Evolutionary conservation across 306 rosid genomes (phyloP).

Genomic region (Begonia peltatifolia): DNA sequence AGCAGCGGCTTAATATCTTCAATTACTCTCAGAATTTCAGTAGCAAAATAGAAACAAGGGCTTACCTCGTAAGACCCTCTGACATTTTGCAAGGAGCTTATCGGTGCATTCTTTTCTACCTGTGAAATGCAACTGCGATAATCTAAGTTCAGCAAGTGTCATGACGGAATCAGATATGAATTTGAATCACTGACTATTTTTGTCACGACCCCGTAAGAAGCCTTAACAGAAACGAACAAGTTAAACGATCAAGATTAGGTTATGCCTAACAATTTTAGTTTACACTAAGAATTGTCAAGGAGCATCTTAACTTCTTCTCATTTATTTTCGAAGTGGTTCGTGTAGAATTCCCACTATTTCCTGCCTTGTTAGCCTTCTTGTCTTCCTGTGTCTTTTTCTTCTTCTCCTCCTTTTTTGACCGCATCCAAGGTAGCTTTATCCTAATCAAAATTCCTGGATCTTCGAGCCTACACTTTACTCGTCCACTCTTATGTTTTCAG

Average conservation of each 20-base stretch:
- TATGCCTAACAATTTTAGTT: no score
- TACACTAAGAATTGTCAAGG: neutral
- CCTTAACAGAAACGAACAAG: no score
- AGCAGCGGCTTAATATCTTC: neutral
- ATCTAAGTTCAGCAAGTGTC: neutral
- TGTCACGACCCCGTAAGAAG: no score
- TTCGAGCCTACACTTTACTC: constrained; percentile 11
- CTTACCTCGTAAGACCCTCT: constrained; percentile 78
- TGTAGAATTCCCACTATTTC: constrained; percentile 14
- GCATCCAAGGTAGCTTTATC: constrained; percentile 22
- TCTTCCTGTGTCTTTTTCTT: constrained; percentile 21
- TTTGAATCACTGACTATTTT: neutral
- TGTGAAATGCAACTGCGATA: constrained; percentile 13
- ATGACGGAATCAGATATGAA: no score
- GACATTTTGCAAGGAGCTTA: constrained; percentile 69
- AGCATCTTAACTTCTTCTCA: constrained; percentile 35
- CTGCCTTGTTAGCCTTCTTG: constrained; percentile 17
- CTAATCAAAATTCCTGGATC: constrained; percentile 22
- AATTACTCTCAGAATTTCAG: neutral
- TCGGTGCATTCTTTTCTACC: constrained; percentile 41
- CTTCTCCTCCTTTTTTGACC: constrained; percentile 9
- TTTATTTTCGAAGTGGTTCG: constrained; percentile 20
- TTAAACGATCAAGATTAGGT: no score
- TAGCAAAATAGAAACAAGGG: neutral
- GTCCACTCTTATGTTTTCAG: constrained; percentile 6